A percentile compares a stretch with the other conserved stretches of the same genome.
These are phyloP conservation scores for Corylus heterophylla DNA, from an alignment of 306 rosid genomes.

Conservation along the genomic window DNA sequence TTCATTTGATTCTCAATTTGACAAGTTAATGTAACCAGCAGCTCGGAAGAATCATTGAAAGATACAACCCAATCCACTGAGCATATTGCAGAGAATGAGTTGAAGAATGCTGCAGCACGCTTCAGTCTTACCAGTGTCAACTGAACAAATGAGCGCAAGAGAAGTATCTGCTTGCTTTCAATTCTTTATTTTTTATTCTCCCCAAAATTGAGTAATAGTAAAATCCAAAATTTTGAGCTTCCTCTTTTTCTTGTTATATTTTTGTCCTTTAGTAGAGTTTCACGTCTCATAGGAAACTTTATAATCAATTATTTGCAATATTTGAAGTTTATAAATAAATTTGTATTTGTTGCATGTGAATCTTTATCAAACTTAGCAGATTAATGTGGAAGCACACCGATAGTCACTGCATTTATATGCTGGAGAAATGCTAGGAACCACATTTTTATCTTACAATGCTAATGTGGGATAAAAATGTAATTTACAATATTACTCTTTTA, in stretches of 20 bases:
- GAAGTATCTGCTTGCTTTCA: neutral
- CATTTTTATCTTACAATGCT: no score
- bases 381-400: neutral
- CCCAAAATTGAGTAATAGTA: slow-evolving; percentile 6
- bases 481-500: no score
- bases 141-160: slow-evolving; percentile 35
- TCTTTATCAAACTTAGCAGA: neutral
- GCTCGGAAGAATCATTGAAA: slow-evolving; percentile 72
- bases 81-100: slow-evolving; percentile 53
- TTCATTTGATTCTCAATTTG: slow-evolving; percentile 2
- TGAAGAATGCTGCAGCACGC: slow-evolving; percentile 77
- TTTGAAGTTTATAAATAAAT: neutral
- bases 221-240: slow-evolving; percentile 15
- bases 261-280: neutral
- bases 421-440: no score
- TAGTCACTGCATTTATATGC: neutral
- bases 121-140: slow-evolving; percentile 74
- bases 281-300: neutral
- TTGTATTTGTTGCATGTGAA: neutral
- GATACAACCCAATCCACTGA: slow-evolving; percentile 56
- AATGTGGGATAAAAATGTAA: no score
- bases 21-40: slow-evolving; percentile 26
- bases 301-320: neutral
- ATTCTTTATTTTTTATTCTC: neutral
- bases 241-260: neutral